These are phyloP conservation scores for Breynia disticha DNA, from an alignment of 441 rosid species.

Conservation along the genomic window DNA sequence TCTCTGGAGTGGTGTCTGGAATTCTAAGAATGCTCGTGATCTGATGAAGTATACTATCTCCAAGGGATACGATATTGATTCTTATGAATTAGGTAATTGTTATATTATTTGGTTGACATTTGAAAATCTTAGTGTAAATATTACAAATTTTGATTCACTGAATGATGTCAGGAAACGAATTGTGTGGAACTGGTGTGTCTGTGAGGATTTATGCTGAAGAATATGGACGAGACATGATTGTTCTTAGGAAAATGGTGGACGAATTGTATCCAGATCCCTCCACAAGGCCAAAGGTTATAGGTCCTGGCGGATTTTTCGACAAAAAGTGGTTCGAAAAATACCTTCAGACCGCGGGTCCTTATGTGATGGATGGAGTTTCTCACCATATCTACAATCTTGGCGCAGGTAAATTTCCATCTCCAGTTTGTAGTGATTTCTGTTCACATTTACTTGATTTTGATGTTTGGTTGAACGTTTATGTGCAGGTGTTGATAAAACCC, in stretches of 20 bases:
- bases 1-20: conserved; percentile 40
- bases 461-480: neutral
- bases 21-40: conserved; percentile 30
- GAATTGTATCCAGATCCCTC: conserved; percentile 27
- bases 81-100: conserved; percentile 47
- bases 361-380: conserved; percentile 40
- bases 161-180: conserved; percentile 46
- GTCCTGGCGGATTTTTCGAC: conserved; percentile 59
- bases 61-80: conserved; percentile 51
- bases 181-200: conserved; percentile 43
- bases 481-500: conserved; percentile 35
- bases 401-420: conserved; percentile 21
- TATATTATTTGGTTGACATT: neutral
- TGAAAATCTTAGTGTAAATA: neutral
- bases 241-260: conserved; percentile 27
- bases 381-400: conserved; percentile 70
- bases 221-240: conserved; percentile 33
- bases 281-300: conserved; percentile 35
- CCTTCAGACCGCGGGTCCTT: conserved; percentile 31
- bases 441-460: neutral
- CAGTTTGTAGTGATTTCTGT: neutral
- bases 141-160: too few relatives aligned
- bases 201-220: conserved; percentile 34
- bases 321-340: conserved; percentile 38
- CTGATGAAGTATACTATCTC: conserved; percentile 34